phyloP scores from a whole-genome alignment of 1,284 basidiomycete genomes.

The Melanopsichium pennsylvanicum region DNA sequence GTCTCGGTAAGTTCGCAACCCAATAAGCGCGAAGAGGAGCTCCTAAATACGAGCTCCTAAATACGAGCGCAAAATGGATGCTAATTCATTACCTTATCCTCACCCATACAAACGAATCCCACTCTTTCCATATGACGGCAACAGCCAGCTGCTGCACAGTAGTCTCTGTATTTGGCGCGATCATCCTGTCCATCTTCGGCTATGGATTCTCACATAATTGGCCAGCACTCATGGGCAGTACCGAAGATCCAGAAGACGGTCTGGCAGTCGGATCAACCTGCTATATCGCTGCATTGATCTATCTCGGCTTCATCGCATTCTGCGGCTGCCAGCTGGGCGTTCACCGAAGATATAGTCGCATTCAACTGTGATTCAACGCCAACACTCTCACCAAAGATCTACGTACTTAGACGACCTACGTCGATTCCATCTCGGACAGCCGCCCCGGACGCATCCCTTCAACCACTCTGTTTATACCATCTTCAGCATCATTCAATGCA shows the following conservation, averaged over 20 bases:
- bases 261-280: constrained; percentile 67
- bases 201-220: constrained; percentile 61
- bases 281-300: constrained; percentile 69
- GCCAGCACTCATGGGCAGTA: constrained; percentile 70
- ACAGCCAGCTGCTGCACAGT: constrained; percentile 70
- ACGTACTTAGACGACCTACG: background rate
- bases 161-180: constrained; percentile 69
- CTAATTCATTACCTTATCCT: too few species aligned
- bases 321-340: constrained; percentile 69
- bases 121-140: too few species aligned
- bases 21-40: too few species aligned
- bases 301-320: constrained; percentile 69
- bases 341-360: constrained; percentile 58
- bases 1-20: constrained; percentile 35
- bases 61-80: too few species aligned
- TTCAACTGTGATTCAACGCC: constrained; percentile 46
- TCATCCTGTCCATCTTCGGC: constrained; percentile 68
- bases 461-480: constrained; percentile 3
- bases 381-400: background rate
- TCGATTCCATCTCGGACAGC: background rate
- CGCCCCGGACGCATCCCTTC: too few species aligned
- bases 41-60: too few species aligned
- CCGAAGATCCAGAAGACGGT: constrained; percentile 68
- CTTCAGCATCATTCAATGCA: background rate
- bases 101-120: too few species aligned